Conservation (phyloP, 1,284 basidiomycete genomes). For the Apiotrichum mycotoxinovorans region DNA sequence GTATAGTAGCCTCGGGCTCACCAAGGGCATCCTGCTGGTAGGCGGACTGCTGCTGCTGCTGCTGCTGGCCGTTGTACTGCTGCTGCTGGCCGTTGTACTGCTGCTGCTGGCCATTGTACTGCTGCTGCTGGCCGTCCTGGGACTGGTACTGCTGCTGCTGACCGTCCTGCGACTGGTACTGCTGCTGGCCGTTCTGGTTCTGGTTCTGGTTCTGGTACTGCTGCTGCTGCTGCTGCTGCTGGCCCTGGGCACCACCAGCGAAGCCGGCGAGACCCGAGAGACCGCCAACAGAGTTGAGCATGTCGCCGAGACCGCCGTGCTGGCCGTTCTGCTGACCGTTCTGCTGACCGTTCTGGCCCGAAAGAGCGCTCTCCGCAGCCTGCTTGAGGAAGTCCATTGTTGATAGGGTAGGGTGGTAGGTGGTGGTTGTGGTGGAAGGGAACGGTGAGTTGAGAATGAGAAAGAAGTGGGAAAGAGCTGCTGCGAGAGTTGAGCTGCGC, state of each 20-base stretch:
- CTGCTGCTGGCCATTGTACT: constrained; percentile 27
- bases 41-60: background rate
- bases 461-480: background rate
- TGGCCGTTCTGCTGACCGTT: background rate
- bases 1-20: constrained; percentile 20
- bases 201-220: background rate
- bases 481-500: background rate
- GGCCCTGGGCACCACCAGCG: background rate
- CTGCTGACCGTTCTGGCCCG: constrained; percentile 1
- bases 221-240: background rate
- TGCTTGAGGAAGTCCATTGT: constrained; percentile 7
- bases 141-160: background rate
- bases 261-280: background rate
- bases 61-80: background rate
- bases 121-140: background rate
- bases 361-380: background rate
- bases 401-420: background rate
- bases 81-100: background rate
- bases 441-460: background rate
- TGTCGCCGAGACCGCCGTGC: background rate
- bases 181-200: too few species aligned
- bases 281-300: background rate
- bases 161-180: background rate
- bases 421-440: background rate
- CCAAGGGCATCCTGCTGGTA: constrained; percentile 37